Conservation (phyloP, 75 land plant genomes). For the Cryptomeria japonica region DNA sequence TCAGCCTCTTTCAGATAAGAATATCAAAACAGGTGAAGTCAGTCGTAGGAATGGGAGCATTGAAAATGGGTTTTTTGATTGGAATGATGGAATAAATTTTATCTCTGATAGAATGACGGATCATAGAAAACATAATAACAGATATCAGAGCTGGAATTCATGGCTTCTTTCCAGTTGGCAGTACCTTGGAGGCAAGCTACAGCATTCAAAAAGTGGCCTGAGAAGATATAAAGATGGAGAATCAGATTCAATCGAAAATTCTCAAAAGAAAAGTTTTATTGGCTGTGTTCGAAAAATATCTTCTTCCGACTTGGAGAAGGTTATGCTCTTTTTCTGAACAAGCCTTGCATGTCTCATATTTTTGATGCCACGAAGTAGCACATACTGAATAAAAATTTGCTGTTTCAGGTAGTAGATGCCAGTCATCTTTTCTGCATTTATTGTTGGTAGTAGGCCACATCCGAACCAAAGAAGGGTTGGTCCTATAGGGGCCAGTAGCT, state of each 20-base stretch:
- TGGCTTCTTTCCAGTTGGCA: not conserved
- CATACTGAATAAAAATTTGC: not conserved
- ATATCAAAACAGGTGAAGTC: not conserved
- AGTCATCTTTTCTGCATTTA: not conserved
- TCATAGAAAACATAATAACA: not conserved
- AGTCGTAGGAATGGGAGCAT: not conserved
- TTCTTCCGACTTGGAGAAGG: conserved; percentile 3
- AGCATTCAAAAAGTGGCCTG: conserved; percentile 1
- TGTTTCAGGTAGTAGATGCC: not conserved
- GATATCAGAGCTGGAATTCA: not conserved
- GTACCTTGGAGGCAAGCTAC: conserved; percentile 2
- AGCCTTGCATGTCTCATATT: not conserved
- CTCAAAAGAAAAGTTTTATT: not conserved
- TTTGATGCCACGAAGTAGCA: not conserved
- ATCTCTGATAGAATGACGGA: not conserved
- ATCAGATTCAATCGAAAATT: not conserved
- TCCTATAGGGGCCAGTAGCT: no score
- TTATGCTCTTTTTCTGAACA: not conserved
- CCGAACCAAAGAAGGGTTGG: no score
- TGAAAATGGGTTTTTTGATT: not conserved
- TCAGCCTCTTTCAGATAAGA: not conserved
- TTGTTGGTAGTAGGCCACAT: no score
- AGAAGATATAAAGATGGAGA: conserved; percentile 1
- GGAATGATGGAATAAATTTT: not conserved
- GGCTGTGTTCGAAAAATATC: not conserved